Percentiles rank a stretch among this genome's conserved stretches.
phyloP scores from a whole-genome alignment of 495 filamentous ascomycete species.

The Penicillium cinerascens region DNA sequence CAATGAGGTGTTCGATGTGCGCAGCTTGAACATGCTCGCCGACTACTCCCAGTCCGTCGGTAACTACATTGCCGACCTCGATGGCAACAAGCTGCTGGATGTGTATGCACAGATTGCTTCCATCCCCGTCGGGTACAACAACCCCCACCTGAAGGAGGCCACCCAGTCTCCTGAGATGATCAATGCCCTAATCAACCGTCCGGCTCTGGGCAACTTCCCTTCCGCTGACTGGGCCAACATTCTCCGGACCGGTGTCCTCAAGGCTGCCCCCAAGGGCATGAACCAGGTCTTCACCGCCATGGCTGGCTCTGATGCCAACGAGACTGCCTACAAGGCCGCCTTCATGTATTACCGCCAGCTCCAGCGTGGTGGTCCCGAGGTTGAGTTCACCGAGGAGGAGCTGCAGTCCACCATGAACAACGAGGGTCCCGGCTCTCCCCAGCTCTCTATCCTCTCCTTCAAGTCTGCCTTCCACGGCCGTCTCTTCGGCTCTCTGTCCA shows the following conservation, averaged over 20 bases:
- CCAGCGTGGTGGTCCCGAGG: conserved; percentile 76
- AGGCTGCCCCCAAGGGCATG: conserved; percentile 84
- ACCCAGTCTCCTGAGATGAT: conserved; percentile 76
- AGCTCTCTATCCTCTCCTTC: conserved; percentile 91
- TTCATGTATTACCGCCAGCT: conserved; percentile 95
- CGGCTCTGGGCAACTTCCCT: conserved; percentile 95
- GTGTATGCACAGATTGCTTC: conserved; percentile 96
- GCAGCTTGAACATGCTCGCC: conserved; percentile 87
- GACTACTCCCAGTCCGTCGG: conserved; percentile 69
- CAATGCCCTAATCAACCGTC: conserved; percentile 83
- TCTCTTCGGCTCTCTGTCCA: conserved; percentile 87
- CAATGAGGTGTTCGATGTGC: conserved; percentile 85
- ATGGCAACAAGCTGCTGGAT: conserved; percentile 66
- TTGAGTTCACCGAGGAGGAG: conserved; percentile 84
- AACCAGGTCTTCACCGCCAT: conserved; percentile 96
- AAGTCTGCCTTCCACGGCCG: conserved; percentile 93
- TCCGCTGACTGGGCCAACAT: conserved; percentile 83
- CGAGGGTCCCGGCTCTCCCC: conserved; percentile 73
- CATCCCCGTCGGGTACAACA: conserved; percentile 97
- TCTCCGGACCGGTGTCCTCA: conserved; percentile 82
- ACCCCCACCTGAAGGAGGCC: conserved; percentile 69
- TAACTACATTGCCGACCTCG: conserved; percentile 79
- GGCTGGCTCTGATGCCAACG: conserved; percentile 95
- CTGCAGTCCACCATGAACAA: conserved; percentile 79
- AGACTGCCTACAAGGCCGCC: conserved; percentile 98